Base-by-base conservation (phyloP, 768 basidiomycete genomes). In the Termitomyces sp. region DNA sequence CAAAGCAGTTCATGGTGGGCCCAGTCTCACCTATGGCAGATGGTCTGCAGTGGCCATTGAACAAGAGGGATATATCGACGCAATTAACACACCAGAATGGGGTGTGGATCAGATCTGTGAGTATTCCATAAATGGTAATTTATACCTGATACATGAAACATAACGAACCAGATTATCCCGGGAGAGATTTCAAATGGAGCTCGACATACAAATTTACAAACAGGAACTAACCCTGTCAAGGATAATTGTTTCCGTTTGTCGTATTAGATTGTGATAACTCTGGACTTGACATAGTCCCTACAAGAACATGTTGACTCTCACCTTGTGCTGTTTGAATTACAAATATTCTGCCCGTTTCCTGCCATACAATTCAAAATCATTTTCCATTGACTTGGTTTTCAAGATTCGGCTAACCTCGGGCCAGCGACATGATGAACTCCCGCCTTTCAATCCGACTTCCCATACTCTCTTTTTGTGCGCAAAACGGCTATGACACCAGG, bases 71-170 rank as follows among this genome's bases (percentile, higher is more conserved):
- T 79, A 77, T 59, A 70, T 83, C 43, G 82, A 77, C 63, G 82
- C 81, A 11, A 81, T 83, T 53, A 81, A 84, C 58, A 80, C 76
- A 5, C 82, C 82, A 0, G 76, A 82, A 64, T 84, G 79, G 79
- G 68, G 69, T 17, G 71, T 81, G 3, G 75, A 83, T 64, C 79
- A 82, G 60, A 81, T 83, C 45, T 79, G 79, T 82, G 59, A 62
- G 12, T 21, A 29, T 19, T 43, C 14, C 29, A 16, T 29, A n/a
- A n/a, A n/a, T n/a, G n/a, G n/a, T n/a, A n/a, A n/a, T n/a, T n/a
- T n/a, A n/a, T n/a, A n/a, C n/a, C n/a, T n/a, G n/a, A n/a, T n/a
- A n/a, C n/a, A n/a, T n/a, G n/a, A 25, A 42, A 12, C 5, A 32
- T 34, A 4, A 16, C 16, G 5, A 34, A 19, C 48, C 21, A 79